Conservation (phyloP, 192 early-diverging fungal genomes). For the Diversispora epigaea region DNA sequence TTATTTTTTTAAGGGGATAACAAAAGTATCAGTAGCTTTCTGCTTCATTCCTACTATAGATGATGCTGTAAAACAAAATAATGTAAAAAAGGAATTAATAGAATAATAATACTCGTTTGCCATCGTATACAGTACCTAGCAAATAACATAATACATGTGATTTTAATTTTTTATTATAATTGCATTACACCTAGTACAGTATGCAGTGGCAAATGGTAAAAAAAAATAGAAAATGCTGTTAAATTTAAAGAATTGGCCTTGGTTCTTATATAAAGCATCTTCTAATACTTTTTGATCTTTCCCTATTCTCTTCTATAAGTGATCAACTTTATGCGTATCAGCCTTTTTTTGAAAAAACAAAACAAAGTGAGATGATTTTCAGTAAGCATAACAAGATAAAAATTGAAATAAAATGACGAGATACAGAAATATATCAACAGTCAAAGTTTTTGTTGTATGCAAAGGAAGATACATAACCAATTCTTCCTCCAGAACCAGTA, state of each 20-base stretch:
- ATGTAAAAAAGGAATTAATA: slow-evolving; percentile 1
- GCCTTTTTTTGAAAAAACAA: no score
- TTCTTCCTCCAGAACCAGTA: neutral
- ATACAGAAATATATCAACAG: slow-evolving; percentile 2
- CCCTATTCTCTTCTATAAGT: no score
- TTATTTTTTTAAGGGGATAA: neutral
- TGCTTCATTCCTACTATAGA: slow-evolving; percentile 2
- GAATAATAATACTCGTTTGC: neutral
- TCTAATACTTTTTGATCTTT: no score
- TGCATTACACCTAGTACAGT: neutral
- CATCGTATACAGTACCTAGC: no score
- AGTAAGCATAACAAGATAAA: no score
- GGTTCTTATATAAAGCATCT: neutral
- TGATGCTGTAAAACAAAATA: neutral
- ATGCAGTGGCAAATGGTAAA: neutral
- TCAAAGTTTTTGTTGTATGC: neutral
- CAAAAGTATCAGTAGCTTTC: neutral
- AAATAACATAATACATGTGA: neutral
- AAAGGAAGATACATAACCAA: slow-evolving; percentile 12
- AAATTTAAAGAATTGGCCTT: neutral
- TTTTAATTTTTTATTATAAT: neutral
- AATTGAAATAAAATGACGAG: no score
- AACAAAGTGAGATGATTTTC: no score
- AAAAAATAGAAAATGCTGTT: slow-evolving; percentile 1
- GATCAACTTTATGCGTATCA: no score